phyloP scores from a whole-genome alignment of 2,329 filamentous ascomycete species.

The Alternaria ethzedia region DNA sequence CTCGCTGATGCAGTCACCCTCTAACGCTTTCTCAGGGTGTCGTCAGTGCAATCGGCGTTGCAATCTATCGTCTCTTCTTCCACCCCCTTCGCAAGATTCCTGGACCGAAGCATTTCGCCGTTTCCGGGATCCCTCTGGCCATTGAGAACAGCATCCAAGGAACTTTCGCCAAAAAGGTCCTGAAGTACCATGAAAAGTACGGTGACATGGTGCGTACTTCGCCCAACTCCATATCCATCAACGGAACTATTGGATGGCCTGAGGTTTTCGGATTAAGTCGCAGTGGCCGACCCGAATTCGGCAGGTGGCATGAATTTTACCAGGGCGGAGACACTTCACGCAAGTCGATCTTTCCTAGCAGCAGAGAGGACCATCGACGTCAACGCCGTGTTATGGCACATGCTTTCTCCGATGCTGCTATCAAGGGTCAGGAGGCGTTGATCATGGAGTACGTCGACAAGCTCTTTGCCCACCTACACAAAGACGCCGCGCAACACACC shows the following conservation, averaged over 20 bases:
- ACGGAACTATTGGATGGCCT: constrained; percentile 40
- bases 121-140: constrained; percentile 5
- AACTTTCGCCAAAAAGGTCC: not conserved
- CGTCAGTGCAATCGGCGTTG: not conserved
- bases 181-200: constrained; percentile 6
- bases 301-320: not conserved
- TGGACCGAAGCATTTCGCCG: constrained; percentile 31
- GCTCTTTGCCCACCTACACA: not conserved
- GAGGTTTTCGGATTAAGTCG: constrained; percentile 44
- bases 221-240: constrained; percentile 9
- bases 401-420: constrained; percentile 46
- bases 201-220: constrained; percentile 16
- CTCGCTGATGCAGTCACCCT: not conserved
- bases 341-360: constrained; percentile 3
- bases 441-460: constrained; percentile 40
- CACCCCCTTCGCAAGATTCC: constrained; percentile 29
- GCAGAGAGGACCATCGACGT: constrained; percentile 31
- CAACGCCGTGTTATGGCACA: constrained; percentile 38
- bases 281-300: not conserved
- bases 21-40: not conserved
- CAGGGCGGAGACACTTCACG: not conserved
- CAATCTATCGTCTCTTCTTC: constrained; percentile 23
- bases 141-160: not conserved
- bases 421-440: constrained; percentile 44
- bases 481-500: not conserved